Percentiles rank a stretch among this genome's conserved stretches.
Conservation (phyloP, 2,329 filamentous ascomycete genomes). For the Sarocladium brachiariae region DNA sequence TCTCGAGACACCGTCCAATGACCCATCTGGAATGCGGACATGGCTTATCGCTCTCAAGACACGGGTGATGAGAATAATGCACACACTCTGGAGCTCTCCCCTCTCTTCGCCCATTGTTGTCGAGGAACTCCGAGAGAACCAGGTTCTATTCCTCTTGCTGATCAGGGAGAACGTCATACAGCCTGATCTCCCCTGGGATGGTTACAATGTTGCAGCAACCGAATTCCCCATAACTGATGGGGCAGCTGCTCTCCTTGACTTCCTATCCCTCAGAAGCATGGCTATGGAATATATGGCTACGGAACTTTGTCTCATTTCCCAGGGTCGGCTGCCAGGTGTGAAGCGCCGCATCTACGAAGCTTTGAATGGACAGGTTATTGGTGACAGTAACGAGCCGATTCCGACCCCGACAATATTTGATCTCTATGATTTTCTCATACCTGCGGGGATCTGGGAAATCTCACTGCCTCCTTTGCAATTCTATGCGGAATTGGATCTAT, state of each 20-base stretch:
- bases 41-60: slow-evolving; percentile 67
- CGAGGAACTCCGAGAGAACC: slow-evolving; percentile 70
- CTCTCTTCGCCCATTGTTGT: slow-evolving; percentile 71
- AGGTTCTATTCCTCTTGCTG: slow-evolving; percentile 73
- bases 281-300: slow-evolving; percentile 79
- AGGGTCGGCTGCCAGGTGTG: slow-evolving; percentile 61
- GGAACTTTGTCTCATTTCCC: slow-evolving; percentile 73
- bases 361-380: slow-evolving; percentile 68
- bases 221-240: slow-evolving; percentile 65
- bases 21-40: slow-evolving; percentile 53
- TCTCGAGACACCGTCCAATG: slow-evolving; percentile 58
- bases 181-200: slow-evolving; percentile 68
- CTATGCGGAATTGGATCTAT: slow-evolving; percentile 61
- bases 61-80: slow-evolving; percentile 65
- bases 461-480: slow-evolving; percentile 48
- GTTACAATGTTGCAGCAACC: slow-evolving; percentile 48
- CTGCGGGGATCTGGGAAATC: slow-evolving; percentile 42
- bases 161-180: slow-evolving; percentile 65
- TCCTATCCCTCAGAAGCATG: slow-evolving; percentile 68
- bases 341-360: slow-evolving; percentile 64
- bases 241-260: slow-evolving; percentile 65
- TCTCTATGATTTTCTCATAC: slow-evolving; percentile 77
- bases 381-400: slow-evolving; percentile 59
- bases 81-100: slow-evolving; percentile 75
- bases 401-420: slow-evolving; percentile 77